These are phyloP conservation scores for Aurinia saxatilis DNA, from an alignment of 345 rosid species.

Conservation along the genomic window DNA sequence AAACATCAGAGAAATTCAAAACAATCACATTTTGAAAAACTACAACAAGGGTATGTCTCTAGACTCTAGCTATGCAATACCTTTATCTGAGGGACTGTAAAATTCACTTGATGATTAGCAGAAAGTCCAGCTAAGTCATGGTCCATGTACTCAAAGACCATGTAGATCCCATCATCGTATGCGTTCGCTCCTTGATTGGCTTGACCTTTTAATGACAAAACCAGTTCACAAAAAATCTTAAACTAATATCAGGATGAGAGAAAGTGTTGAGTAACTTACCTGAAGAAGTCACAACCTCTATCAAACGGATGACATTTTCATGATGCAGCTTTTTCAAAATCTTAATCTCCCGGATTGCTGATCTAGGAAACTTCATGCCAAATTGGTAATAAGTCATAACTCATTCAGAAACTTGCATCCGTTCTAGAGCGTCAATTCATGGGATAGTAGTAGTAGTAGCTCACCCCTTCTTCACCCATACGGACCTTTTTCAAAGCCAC, in stretches of 20 bases:
- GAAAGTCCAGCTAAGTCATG: slow-evolving; percentile 85
- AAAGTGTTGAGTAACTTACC: not conserved
- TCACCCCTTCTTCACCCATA: slow-evolving; percentile 64
- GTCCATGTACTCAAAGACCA: slow-evolving; percentile 73
- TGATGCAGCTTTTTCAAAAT: slow-evolving; percentile 41
- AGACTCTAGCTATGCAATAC: slow-evolving; percentile 24
- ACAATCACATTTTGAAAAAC: not conserved
- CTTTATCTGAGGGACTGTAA: slow-evolving; percentile 72
- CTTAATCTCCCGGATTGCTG: slow-evolving; percentile 40
- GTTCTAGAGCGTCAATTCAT: too few relatives aligned
- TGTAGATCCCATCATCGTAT: slow-evolving; percentile 74
- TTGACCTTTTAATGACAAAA: slow-evolving; percentile 25
- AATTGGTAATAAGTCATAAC: not conserved
- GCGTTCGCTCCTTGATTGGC: slow-evolving; percentile 63
- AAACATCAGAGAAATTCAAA: not conserved
- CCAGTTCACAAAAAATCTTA: too few relatives aligned
- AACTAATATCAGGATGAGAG: too few relatives aligned
- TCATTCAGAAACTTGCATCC: too few relatives aligned
- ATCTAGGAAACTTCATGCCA: slow-evolving; percentile 42
- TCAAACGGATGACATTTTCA: slow-evolving; percentile 39
- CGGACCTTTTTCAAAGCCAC: slow-evolving; percentile 80
- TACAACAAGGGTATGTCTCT: not conserved
- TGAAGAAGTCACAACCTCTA: slow-evolving; percentile 70
- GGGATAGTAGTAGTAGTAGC: not conserved
- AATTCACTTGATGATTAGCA: slow-evolving; percentile 56